phyloP scores from a whole-genome alignment of 139 green algal species.

The Tetradesmus obliquus region DNA sequence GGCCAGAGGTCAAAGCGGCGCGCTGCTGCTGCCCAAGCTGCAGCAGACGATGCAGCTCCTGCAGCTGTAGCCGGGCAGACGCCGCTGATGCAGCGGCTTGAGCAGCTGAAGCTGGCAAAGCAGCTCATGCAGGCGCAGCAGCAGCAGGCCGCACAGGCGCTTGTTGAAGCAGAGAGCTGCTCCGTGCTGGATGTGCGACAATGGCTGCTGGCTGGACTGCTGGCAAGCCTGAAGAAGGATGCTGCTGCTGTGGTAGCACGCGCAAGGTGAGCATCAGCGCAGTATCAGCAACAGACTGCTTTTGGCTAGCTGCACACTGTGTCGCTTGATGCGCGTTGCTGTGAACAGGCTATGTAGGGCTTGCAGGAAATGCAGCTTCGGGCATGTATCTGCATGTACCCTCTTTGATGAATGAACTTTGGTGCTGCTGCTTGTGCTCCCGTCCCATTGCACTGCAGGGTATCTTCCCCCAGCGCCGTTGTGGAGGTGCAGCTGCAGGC shows the following conservation, averaged over 20 bases:
- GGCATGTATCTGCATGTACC: not conserved
- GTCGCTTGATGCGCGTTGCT: not conserved
- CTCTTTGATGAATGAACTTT: not conserved
- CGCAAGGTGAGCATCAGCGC: conserved; percentile 6
- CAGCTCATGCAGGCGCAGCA: not conserved
- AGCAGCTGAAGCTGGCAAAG: not conserved
- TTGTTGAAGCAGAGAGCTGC: not conserved
- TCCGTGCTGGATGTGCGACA: conserved; percentile 23
- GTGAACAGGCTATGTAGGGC: no score
- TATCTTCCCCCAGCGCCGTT: not conserved
- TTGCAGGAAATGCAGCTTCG: not conserved
- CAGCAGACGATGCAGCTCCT: not conserved
- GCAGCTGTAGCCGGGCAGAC: conserved; percentile 15
- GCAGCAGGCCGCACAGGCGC: not conserved
- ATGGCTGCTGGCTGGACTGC: conserved; percentile 28
- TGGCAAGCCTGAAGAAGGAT: not conserved
- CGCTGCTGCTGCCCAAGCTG: not conserved
- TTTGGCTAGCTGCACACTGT: no score
- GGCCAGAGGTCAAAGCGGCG: not conserved
- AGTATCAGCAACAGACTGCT: not conserved
- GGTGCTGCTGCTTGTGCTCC: not conserved
- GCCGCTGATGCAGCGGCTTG: conserved; percentile 22
- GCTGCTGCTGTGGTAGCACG: conserved; percentile 5
- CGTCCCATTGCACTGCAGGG: not conserved
- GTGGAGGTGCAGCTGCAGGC: conserved; percentile 32